Conservation (phyloP, 2,329 filamentous ascomycete species). For the Phialophora tarda region DNA sequence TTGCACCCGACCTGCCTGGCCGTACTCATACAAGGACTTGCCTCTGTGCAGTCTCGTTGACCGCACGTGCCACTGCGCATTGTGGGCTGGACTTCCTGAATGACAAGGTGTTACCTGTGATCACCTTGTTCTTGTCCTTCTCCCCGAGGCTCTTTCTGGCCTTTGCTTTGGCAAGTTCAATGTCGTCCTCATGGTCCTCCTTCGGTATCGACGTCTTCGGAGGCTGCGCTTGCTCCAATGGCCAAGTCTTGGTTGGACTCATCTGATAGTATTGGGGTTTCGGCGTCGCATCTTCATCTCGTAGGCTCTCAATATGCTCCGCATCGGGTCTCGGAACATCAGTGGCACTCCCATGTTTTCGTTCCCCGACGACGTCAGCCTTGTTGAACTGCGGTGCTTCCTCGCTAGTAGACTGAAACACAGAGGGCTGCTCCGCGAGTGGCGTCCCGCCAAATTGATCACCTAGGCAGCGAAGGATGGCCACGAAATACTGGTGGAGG, state of each 20-base stretch:
- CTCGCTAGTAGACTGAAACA: conserved; percentile 46
- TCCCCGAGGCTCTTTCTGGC: conserved; percentile 9
- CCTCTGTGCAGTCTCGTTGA: conserved; percentile 30
- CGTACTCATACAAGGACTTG: conserved; percentile 32
- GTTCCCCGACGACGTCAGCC: conserved; percentile 14
- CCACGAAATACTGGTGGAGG: conserved; percentile 61
- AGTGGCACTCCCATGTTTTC: not conserved
- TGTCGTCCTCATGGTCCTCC: conserved; percentile 15
- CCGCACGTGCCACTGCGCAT: conserved; percentile 31
- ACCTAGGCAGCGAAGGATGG: conserved; percentile 55
- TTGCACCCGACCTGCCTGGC: not conserved
- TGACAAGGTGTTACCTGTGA: conserved; percentile 12
- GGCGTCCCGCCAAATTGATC: conserved; percentile 53
- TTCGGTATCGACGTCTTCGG: not conserved
- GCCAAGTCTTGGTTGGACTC: conserved; percentile 13
- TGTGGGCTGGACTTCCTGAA: conserved; percentile 30
- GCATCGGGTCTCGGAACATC: conserved; percentile 1
- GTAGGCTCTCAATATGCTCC: conserved; percentile 25
- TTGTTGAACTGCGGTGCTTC: conserved; percentile 27
- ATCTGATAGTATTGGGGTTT: conserved; percentile 21
- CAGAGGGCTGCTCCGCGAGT: conserved; percentile 50
- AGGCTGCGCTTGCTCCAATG: not conserved
- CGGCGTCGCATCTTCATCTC: conserved; percentile 30
- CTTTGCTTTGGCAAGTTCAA: conserved; percentile 30
- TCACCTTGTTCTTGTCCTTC: conserved; percentile 26